These are phyloP conservation scores for Cladobotryum mycophilum DNA, from an alignment of 2,329 filamentous ascomycete genomes.

Conservation along the genomic window DNA sequence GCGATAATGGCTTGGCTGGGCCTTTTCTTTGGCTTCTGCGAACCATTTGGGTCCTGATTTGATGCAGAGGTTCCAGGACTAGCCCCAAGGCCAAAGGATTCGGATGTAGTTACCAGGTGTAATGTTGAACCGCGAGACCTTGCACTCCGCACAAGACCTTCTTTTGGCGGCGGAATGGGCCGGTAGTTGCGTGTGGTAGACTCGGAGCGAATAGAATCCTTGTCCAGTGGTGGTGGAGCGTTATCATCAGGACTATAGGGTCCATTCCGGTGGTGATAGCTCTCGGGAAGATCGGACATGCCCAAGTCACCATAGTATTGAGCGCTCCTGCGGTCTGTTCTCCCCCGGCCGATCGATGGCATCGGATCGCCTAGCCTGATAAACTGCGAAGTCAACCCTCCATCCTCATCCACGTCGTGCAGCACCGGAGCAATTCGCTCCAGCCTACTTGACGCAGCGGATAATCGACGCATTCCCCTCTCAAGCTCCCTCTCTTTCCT, in stretches of 20 bases:
- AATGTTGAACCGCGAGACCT: slow-evolving; percentile 77
- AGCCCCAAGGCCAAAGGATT: slow-evolving; percentile 36
- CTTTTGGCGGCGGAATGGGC: slow-evolving; percentile 79
- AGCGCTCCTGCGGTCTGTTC: slow-evolving; percentile 69
- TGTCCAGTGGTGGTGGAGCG: slow-evolving; percentile 71
- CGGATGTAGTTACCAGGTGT: slow-evolving; percentile 68
- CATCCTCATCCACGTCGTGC: slow-evolving; percentile 74
- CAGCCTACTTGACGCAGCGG: slow-evolving; percentile 80
- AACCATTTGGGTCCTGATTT: slow-evolving; percentile 24
- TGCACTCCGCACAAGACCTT: slow-evolving; percentile 61
- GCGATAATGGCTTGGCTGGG: slow-evolving; percentile 53
- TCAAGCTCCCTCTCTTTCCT: slow-evolving; percentile 80
- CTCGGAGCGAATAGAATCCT: slow-evolving; percentile 66
- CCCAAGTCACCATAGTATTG: slow-evolving; percentile 57
- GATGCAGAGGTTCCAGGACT: slow-evolving; percentile 14
- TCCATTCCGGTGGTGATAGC: slow-evolving; percentile 42
- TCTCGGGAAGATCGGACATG: slow-evolving; percentile 69
- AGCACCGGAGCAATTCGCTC: slow-evolving; percentile 74
- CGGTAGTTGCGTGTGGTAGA: slow-evolving; percentile 72
- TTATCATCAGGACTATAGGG: slow-evolving; percentile 26
- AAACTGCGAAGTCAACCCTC: slow-evolving; percentile 42
- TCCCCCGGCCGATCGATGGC: slow-evolving; percentile 62
- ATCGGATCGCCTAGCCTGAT: slow-evolving; percentile 38
- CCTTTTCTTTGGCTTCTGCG: slow-evolving; percentile 48
- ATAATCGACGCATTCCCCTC: slow-evolving; percentile 72